Conservation (phyloP, 1,139 yeast species). For the Debaryomyces sp. region DNA sequence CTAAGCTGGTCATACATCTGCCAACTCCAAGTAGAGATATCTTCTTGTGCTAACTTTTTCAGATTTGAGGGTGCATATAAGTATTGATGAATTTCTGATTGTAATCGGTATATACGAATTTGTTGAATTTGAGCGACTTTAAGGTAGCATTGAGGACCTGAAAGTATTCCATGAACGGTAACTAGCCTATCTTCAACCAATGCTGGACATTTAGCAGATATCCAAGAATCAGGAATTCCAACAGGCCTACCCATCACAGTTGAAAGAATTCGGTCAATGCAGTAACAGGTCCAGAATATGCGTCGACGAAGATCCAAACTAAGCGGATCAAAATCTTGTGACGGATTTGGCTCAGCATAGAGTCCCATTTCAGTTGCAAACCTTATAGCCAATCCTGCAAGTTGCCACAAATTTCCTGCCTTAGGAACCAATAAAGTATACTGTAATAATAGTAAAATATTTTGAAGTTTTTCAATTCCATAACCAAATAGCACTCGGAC, state of each 20-base stretch:
- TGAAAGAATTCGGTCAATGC: conserved; percentile 14
- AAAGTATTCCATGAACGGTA: conserved; percentile 10
- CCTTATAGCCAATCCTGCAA: conserved; percentile 16
- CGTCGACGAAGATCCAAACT: conserved; percentile 13
- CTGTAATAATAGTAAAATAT: conserved; percentile 12
- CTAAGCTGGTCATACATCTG: conserved; percentile 15
- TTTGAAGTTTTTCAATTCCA: conserved; percentile 13
- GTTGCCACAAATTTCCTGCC: conserved; percentile 16
- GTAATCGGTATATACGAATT: conserved; percentile 13
- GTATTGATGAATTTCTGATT: conserved; percentile 14
- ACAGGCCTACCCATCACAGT: conserved; percentile 15
- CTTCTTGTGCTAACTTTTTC: background rate
- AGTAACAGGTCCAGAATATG: conserved; percentile 15
- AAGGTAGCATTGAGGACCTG: conserved; percentile 13
- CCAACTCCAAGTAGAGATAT: conserved; percentile 15
- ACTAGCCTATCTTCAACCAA: conserved; percentile 14
- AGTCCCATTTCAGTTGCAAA: conserved; percentile 16
- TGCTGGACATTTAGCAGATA: conserved; percentile 11
- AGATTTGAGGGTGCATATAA: conserved; percentile 10
- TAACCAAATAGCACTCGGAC: conserved; percentile 6
- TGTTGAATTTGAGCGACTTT: conserved; percentile 14
- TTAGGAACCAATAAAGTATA: conserved; percentile 15
- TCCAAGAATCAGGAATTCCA: conserved; percentile 15
- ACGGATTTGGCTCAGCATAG: conserved; percentile 13
- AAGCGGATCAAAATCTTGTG: conserved; percentile 12